These are phyloP conservation scores for Backusella mclennaniae DNA, from an alignment of 192 early-diverging fungal genomes.

Conservation along the genomic window DNA sequence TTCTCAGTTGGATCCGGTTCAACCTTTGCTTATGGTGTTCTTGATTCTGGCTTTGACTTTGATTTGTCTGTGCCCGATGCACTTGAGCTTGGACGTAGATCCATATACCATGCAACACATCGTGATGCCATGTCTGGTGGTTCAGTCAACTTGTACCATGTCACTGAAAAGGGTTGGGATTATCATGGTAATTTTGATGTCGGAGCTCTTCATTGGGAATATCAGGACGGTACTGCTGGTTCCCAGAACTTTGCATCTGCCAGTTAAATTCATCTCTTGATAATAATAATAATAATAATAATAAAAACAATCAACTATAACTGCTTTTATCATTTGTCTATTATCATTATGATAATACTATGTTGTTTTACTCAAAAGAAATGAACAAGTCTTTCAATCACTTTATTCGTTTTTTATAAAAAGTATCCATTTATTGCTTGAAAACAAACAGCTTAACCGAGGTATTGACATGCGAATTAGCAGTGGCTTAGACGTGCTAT, in stretches of 20 bases:
- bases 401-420: too few species aligned
- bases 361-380: too few species aligned
- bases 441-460: too few species aligned
- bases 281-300: not conserved
- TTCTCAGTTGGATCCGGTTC: conserved; percentile 99
- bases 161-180: conserved; percentile 89
- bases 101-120: conserved; percentile 96
- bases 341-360: too few species aligned
- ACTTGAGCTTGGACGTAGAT: conserved; percentile 82
- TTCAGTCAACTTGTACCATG: conserved; percentile 86
- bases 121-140: conserved; percentile 94
- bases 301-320: not conserved
- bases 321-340: too few species aligned
- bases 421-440: too few species aligned
- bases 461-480: too few species aligned
- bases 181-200: conserved; percentile 84
- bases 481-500: too few species aligned
- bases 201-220: conserved; percentile 77
- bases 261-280: not conserved
- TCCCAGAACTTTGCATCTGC: not conserved
- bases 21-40: conserved; percentile 97
- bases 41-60: conserved; percentile 84
- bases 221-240: conserved; percentile 38
- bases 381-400: too few species aligned
- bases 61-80: conserved; percentile 86